These are phyloP conservation scores for Aspergillus brunneoviolaceus DNA, from an alignment of 2,329 filamentous ascomycete species.

Conservation along the genomic window DNA sequence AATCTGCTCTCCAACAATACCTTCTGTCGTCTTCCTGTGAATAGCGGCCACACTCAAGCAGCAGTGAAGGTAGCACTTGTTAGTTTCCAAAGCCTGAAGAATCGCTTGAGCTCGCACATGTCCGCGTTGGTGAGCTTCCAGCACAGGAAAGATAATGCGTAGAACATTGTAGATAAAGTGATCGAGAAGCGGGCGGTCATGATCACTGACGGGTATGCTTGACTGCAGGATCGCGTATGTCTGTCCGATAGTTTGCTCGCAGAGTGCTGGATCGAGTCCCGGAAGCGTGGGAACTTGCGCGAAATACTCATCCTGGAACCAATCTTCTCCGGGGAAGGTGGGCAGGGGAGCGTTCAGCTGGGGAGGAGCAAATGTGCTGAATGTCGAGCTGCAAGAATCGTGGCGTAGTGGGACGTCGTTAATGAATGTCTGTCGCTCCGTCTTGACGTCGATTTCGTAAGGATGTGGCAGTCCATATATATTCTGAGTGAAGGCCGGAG, in stretches of 20 bases:
- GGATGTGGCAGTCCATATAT: slow-evolving; percentile 65
- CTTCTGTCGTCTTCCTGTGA: slow-evolving; percentile 79
- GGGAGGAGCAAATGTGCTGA: slow-evolving; percentile 85
- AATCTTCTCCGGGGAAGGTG: slow-evolving; percentile 64
- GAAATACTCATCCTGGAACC: slow-evolving; percentile 71
- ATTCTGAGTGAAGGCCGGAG: slow-evolving; percentile 57
- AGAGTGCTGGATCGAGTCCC: slow-evolving; percentile 23
- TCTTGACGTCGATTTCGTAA: slow-evolving; percentile 95
- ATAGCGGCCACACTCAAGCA: slow-evolving; percentile 91
- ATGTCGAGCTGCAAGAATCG: slow-evolving; percentile 87
- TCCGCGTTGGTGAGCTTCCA: slow-evolving; percentile 85
- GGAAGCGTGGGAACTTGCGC: slow-evolving; percentile 51
- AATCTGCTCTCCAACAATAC: slow-evolving; percentile 67
- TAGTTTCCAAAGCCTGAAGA: slow-evolving; percentile 81
- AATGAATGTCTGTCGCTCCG: slow-evolving; percentile 89
- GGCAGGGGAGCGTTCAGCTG: slow-evolving; percentile 66
- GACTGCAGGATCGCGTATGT: slow-evolving; percentile 64
- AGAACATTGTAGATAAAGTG: slow-evolving; percentile 89
- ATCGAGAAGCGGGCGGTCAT: slow-evolving; percentile 80
- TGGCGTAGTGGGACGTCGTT: slow-evolving; percentile 82
- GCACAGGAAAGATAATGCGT: slow-evolving; percentile 84
- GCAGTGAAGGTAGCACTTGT: slow-evolving; percentile 92
- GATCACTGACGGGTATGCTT: slow-evolving; percentile 79
- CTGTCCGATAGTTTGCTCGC: slow-evolving; percentile 20
- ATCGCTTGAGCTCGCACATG: slow-evolving; percentile 78